Evolutionary conservation across 768 basidiomycete genomes (phyloP).

Genomic region (Tylopilus sp.): DNA sequence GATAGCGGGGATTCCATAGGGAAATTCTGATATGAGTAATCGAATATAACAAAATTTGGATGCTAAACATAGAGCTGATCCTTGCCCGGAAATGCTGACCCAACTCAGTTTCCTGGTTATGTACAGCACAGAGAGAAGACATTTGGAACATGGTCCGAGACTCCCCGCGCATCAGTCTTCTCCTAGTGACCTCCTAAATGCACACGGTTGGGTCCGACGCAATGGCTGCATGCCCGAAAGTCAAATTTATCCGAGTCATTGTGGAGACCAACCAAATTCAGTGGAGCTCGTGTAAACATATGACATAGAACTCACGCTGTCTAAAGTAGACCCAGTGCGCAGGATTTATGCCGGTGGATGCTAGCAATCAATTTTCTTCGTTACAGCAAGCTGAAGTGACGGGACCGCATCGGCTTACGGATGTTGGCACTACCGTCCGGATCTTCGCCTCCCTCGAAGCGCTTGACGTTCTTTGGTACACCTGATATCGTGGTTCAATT

Average conservation of each 20-base stretch:
- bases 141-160: background rate
- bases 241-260: conserved; percentile 1
- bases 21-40: conserved; percentile 1
- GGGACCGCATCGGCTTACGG: conserved; percentile 30
- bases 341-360: conserved; percentile 45
- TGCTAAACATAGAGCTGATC: background rate
- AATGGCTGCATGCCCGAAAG: conserved; percentile 21
- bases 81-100: background rate
- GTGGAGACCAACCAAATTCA: background rate
- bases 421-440: conserved; percentile 46
- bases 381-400: background rate
- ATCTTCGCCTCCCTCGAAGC: conserved; percentile 45
- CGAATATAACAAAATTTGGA: background rate
- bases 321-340: conserved; percentile 46
- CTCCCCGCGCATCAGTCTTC: background rate
- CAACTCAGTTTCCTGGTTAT: background rate
- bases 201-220: conserved; percentile 33
- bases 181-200: conserved; percentile 11
- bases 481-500: conserved; percentile 12
- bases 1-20: background rate
- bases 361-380: conserved; percentile 20
- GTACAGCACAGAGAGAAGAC: background rate
- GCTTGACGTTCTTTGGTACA: conserved; percentile 36
- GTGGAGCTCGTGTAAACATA: background rate
- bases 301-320: conserved; percentile 34